Conservation (phyloP, 1,139 yeast species). For the Yamadazyma spencermartinsiae region DNA sequence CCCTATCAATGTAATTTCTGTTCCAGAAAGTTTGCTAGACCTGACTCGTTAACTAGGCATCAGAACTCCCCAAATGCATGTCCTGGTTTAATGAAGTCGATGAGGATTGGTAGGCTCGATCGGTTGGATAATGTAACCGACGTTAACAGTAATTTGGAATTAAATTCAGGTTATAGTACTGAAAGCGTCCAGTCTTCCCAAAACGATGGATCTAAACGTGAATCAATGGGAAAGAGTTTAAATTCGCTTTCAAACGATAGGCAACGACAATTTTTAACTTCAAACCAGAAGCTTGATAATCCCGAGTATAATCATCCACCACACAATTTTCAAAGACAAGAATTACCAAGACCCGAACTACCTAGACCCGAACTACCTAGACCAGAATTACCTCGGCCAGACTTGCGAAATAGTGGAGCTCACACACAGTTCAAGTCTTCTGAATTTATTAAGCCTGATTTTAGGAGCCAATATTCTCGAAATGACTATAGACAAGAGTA, state of each 20-base stretch:
- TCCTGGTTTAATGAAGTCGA: constrained; percentile 16
- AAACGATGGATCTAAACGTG: not conserved
- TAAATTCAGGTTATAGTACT: constrained; percentile 1
- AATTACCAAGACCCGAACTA: not conserved
- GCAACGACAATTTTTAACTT: not conserved
- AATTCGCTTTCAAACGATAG: not conserved
- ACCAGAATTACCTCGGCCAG: not conserved
- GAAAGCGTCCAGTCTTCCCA: not conserved
- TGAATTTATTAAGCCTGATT: not conserved
- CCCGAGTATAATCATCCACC: constrained; percentile 1
- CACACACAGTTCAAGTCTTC: no score
- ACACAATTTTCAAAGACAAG: not conserved
- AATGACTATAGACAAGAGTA: not conserved
- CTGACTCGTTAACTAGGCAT: constrained; percentile 74
- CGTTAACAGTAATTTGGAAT: not conserved
- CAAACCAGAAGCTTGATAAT: not conserved
- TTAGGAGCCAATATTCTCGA: not conserved
- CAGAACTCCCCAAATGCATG: constrained; percentile 50
- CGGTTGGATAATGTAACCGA: not conserved
- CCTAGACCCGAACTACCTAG: not conserved
- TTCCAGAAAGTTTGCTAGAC: constrained; percentile 68
- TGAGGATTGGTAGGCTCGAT: not conserved
- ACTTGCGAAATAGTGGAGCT: not conserved
- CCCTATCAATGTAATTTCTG: constrained; percentile 66
- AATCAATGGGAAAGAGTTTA: not conserved